Evolutionary conservation across 768 basidiomycete genomes (phyloP).

Genomic region (Mrakia blollopis): DNA sequence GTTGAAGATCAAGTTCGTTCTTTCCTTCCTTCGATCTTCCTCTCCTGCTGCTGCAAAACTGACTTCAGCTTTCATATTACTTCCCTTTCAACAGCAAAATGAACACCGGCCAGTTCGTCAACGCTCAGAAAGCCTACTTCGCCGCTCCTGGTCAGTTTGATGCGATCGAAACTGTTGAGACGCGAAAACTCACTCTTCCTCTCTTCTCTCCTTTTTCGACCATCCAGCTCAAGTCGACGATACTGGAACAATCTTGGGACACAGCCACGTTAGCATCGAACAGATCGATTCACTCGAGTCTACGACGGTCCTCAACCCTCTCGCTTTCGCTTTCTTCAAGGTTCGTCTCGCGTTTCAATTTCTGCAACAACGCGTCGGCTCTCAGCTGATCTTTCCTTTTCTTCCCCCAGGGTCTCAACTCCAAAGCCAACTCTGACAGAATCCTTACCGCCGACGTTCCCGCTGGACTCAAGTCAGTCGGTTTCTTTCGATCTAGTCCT

Average conservation of each 20-base stretch:
- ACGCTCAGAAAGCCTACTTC: conserved; percentile 14
- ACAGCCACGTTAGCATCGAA: conserved; percentile 20
- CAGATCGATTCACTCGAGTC: background rate
- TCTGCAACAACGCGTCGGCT: too few species aligned
- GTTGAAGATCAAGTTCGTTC: conserved; percentile 47
- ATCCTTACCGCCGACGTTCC: conserved; percentile 32
- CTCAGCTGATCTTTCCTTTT: too few species aligned
- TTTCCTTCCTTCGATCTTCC: too few species aligned
- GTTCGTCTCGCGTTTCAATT: background rate
- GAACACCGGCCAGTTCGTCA: conserved; percentile 21
- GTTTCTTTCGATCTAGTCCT: conserved; percentile 48
- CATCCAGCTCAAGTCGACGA: background rate
- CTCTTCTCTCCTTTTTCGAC: too few species aligned
- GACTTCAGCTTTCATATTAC: too few species aligned
- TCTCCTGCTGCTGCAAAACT: too few species aligned
- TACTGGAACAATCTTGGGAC: conserved; percentile 10
- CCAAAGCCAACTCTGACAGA: background rate
- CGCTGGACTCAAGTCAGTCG: conserved; percentile 49
- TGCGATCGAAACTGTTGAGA: too few species aligned
- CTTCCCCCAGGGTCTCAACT: background rate
- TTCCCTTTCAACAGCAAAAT: background rate
- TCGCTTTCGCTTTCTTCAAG: conserved; percentile 26
- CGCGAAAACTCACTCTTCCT: too few species aligned
- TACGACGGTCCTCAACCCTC: conserved; percentile 13
- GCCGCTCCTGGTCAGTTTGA: background rate